Base-by-base conservation (phyloP, 2,329 filamentous ascomycete species). In the Monilinia polystroma region DNA sequence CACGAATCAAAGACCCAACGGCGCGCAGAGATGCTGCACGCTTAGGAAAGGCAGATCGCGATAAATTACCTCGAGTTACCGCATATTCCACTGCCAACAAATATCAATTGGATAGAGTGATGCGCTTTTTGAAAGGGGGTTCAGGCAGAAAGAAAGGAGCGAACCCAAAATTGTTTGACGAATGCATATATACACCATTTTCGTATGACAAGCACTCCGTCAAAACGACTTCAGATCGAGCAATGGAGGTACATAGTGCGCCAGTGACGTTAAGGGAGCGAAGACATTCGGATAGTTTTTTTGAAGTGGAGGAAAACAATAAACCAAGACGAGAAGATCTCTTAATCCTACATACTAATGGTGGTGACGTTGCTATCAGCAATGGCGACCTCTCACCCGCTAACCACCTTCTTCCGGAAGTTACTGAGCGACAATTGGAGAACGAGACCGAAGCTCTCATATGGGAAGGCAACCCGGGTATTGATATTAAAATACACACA, bases 171-270 rank as follows among this genome's bases (percentile, higher is more conserved):
- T 81, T 95, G 67, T 97, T 97, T 73, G 95, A 99, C 77, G 95
- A 99, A 78, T 99, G 95, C 78, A 92, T 99, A 72, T 99, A 99
- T 79, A 92, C 94, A 14, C 92, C 94, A 0, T 99, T 96, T 78
- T 89, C 87, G 74, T 97, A 97, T 77, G 82, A 83, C 53, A 83
- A 86, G 65, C 73, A 49, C 52, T 51, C 23, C 26, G 63, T 49
- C 12, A 68, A 67, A 49, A 72, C 73, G 72, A 82, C 80, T 32
- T 70, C 69, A n/a, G 68, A 72, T 14, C 60, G 72, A 35, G 67
- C 68, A 3, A 55, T 72, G 56, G 72, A 75, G 49, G 71, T 76
- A 43, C 72, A 73, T 41, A 73, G 72, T 41, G 68, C 70, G 67
- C 72, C 72, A 38, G 76, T 81, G 8, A 79, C 80, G 66, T 78